These are phyloP conservation scores for Coniferiporia weirii DNA, from an alignment of 1,284 basidiomycete species.

Conservation along the genomic window DNA sequence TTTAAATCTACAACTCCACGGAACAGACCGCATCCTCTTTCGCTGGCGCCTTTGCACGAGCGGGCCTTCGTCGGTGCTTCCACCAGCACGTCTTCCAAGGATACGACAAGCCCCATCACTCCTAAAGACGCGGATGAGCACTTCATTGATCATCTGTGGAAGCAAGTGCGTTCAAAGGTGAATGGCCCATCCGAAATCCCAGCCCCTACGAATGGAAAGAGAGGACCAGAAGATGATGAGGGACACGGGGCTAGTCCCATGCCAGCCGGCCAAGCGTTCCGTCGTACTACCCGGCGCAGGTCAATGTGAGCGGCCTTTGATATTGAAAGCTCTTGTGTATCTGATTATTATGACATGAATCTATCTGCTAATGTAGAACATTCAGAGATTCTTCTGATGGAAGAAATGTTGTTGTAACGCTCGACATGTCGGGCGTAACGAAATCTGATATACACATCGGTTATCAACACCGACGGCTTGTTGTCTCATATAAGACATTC, in stretches of 20 bases:
- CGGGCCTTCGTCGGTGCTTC: background rate
- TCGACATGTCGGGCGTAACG: conserved; percentile 59
- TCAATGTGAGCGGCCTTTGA: background rate
- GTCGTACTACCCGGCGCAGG: background rate
- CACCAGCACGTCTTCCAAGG: conserved; percentile 1
- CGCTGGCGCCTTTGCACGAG: background rate
- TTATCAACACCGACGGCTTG: conserved; percentile 55
- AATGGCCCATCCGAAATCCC: background rate
- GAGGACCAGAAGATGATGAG: background rate
- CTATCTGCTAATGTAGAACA: background rate
- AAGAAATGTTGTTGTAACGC: conserved; percentile 31
- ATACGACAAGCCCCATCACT: conserved; percentile 3
- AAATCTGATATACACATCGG: conserved; percentile 71
- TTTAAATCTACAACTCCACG: background rate
- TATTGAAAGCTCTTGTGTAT: background rate
- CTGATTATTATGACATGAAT: background rate
- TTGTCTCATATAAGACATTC: conserved; percentile 60
- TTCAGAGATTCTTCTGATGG: conserved; percentile 8
- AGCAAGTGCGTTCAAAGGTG: conserved; percentile 9
- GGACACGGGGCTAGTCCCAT: background rate
- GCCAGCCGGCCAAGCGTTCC: background rate
- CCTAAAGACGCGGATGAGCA: conserved; percentile 9
- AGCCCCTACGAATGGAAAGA: background rate
- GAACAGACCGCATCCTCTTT: background rate
- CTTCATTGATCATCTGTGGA: conserved; percentile 14